Evolutionary conservation across 495 filamentous ascomycete genomes (phyloP), one percentile per base, ranked within the genome.

Genomic region (Tuber magnatum): DNA sequence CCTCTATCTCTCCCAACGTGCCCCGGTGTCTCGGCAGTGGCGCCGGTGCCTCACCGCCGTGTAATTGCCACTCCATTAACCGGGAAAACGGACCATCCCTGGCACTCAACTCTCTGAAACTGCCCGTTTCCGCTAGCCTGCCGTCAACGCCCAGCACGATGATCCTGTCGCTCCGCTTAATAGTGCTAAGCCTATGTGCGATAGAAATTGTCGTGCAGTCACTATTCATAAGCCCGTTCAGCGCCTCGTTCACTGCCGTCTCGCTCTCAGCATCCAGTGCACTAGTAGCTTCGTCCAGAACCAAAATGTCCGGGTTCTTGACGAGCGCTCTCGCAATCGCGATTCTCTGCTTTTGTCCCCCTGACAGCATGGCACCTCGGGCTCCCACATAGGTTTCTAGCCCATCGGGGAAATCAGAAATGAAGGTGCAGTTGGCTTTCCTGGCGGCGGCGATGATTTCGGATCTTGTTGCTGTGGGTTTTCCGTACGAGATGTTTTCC

Each of bases 41-140:
- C 3, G 32, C 56, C 1, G 56, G 56, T 5, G 14, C 56, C 56
- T 96, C 93, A 16, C 91, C 91, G 22, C 94, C 96, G 77, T 88
- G 94, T 88, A 98, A 92, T 85, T 99, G 95, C 96, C 96, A 99
- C 83, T 98, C 94, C 95, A 99, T 99, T 70, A 99, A 86, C 84
- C 92, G 93, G 42, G 89, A 94, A 82, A 99, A 99, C 10, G 94
- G 92, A 56, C 94, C 94, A 39, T 91, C 85, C 51, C 91, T 89
- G 32, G 86, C 84, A 78, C 90, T 92, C 40, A 99, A 86, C 74
- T 93, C 89, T 22, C 88, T 85, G 82, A 95, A 99, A 48, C 89
- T 90, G 69, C 95, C 95, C 73, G 91, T 89, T 84, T 99, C 94
- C 8, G 96, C 95, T 32, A 98, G 94, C 46, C 86, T 91, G 42